Evolutionary conservation across 2,329 filamentous ascomycete species (phyloP), one percentile per base, ranked within the genome.

Genomic region (Fusarium sulawesiense): DNA sequence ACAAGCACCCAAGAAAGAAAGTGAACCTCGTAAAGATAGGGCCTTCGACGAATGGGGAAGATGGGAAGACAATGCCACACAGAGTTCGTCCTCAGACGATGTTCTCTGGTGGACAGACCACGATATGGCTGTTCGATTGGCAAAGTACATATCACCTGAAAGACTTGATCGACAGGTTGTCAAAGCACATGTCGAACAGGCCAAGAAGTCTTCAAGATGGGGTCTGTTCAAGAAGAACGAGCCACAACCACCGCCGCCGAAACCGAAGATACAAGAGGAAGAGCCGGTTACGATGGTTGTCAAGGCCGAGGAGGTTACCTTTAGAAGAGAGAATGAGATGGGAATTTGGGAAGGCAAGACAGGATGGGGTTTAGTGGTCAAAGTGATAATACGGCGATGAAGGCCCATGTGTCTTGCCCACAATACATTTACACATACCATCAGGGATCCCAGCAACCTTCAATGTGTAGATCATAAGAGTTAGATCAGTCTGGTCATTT

Each of bases 291-390:
- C 68, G 7, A 84, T 87, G 80, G 75, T 71, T 4, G 81, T 82
- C 4, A 75, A 74, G 27, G 81, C 83, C 0, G 80, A 87, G 50
- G 82, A 86, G 67, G 80, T 86, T 3, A 83, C 84, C 0, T 87
- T 88, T 60, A 75, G 86, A n/a, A 74, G 74, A 47, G 81, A 86
- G 75, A 88, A 85, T 23, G 83, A 82, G 16, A 78, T 88, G 72
- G 86, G 85, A 0, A 75, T 88, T 2, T 85, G 82, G 80, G 85
- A 88, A 73, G 85, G 83, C 32, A 77, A 78, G 64, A 81, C 79
- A 3, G 86, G 86, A 4, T 87, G 82, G 79, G 85, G 81, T 1
- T 77, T 88, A 30, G 82, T 86, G 16, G 78, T 86, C 2, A 77
- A 75, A 1, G 77, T 87, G 11, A 71, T 56, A 47, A 58, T 76